Evolutionary conservation across 805 yeast genomes (phyloP).

Genomic region (Sungouiozyma ichnusensis): DNA sequence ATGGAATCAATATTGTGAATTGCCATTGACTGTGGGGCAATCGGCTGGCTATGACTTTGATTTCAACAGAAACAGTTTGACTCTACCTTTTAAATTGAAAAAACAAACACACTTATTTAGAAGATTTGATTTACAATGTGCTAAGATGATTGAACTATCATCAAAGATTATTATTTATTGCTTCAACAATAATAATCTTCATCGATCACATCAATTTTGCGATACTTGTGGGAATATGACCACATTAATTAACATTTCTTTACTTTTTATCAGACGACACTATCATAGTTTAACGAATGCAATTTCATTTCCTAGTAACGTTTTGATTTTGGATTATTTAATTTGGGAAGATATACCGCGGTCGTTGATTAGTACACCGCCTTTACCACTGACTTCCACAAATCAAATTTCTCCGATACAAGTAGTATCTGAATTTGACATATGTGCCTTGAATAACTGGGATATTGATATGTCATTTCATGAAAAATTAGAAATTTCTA

Average conservation of each 20-base stretch:
- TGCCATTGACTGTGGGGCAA: background rate
- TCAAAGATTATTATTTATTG: slow-evolving; percentile 75
- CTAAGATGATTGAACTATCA: slow-evolving; percentile 57
- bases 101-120: slow-evolving; percentile 64
- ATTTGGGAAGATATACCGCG: slow-evolving; percentile 12
- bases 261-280: slow-evolving; percentile 20
- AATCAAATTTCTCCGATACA: slow-evolving; percentile 10
- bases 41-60: background rate
- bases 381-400: slow-evolving; percentile 7
- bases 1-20: slow-evolving; percentile 11
- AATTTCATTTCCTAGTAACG: slow-evolving; percentile 1
- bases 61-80: background rate
- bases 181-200: slow-evolving; percentile 32
- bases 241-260: slow-evolving; percentile 36
- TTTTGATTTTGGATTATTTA: slow-evolving; percentile 9
- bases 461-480: slow-evolving; percentile 56
- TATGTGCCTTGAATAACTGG: slow-evolving; percentile 45
- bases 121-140: slow-evolving; percentile 76
- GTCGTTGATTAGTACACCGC: slow-evolving; percentile 20
- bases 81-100: slow-evolving; percentile 16
- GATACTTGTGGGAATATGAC: slow-evolving; percentile 20
- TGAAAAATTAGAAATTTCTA: slow-evolving; percentile 74
- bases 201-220: slow-evolving; percentile 11
- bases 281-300: slow-evolving; percentile 1
- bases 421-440: slow-evolving; percentile 30